Conservation (phyloP, 108 stramenopile genomes). For the Cyclotella baltica region DNA sequence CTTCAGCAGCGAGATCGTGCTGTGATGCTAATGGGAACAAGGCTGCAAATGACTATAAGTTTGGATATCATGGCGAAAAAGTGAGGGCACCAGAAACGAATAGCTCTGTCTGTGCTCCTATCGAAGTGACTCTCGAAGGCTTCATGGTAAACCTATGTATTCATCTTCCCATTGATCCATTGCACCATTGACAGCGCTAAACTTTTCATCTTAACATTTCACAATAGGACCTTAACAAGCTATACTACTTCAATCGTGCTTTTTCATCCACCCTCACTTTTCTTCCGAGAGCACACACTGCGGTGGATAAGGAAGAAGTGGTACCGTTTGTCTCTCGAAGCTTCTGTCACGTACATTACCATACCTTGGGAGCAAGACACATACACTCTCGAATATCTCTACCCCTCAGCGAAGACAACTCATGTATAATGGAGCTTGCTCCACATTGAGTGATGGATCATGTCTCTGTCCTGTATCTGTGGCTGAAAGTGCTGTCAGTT, state of each 20-base stretch:
- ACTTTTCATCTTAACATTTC: too few species aligned
- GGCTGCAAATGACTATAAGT: constrained; percentile 32
- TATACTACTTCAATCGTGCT: constrained; percentile 42
- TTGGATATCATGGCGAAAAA: constrained; percentile 52
- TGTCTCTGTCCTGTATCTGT: constrained; percentile 40
- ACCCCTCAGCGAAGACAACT: constrained; percentile 43
- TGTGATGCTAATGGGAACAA: constrained; percentile 23
- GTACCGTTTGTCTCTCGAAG: constrained; percentile 39
- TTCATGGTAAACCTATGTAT: too few species aligned
- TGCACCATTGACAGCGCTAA: too few species aligned
- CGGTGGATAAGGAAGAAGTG: not conserved
- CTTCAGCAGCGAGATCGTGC: constrained; percentile 46
- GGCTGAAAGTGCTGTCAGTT: constrained; percentile 29
- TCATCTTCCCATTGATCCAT: too few species aligned
- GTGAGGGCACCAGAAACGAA: constrained; percentile 22
- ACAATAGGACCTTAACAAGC: constrained; percentile 29
- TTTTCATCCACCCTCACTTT: constrained; percentile 34
- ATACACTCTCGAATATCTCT: constrained; percentile 30
- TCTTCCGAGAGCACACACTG: constrained; percentile 18
- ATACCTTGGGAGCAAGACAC: constrained; percentile 40
- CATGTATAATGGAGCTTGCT: constrained; percentile 43
- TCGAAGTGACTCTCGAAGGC: too few species aligned
- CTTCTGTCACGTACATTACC: constrained; percentile 30
- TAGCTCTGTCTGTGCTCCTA: constrained; percentile 36
- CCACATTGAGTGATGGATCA: constrained; percentile 16